Evolutionary conservation across 257 asterid species (phyloP).

Genomic region (Echites panduratus): DNA sequence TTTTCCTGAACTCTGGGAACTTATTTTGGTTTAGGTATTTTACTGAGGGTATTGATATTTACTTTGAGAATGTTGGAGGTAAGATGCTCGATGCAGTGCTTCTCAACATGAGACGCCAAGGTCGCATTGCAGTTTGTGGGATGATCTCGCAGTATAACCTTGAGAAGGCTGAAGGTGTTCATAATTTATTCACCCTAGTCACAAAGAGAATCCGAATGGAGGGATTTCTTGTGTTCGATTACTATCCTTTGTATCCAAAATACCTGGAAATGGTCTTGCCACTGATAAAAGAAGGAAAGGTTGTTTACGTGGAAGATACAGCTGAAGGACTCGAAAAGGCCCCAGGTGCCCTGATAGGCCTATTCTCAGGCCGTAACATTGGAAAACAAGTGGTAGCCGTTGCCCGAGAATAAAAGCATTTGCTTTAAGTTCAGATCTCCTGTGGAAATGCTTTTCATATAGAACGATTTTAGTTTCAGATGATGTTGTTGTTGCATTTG

Average conservation of each 20-base stretch:
- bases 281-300: slow-evolving; percentile 31
- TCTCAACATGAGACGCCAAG: slow-evolving; percentile 33
- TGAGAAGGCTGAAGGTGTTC: slow-evolving; percentile 24
- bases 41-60: slow-evolving; percentile 43
- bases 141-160: slow-evolving; percentile 45
- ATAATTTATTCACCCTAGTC: slow-evolving; percentile 26
- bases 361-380: slow-evolving; percentile 34
- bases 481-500: too few relatives aligned
- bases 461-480: too few relatives aligned
- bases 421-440: too few relatives aligned
- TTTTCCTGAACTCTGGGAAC: neutral
- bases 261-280: slow-evolving; percentile 32
- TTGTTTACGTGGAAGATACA: slow-evolving; percentile 33
- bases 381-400: slow-evolving; percentile 37
- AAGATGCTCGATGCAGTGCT: slow-evolving; percentile 50
- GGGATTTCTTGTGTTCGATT: slow-evolving; percentile 30
- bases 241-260: slow-evolving; percentile 31
- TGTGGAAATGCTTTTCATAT: too few relatives aligned
- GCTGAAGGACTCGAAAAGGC: slow-evolving; percentile 41
- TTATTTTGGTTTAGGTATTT: slow-evolving; percentile 24
- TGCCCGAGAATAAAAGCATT: too few relatives aligned
- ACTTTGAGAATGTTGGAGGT: slow-evolving; percentile 50
- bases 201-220: slow-evolving; percentile 32
- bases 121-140: slow-evolving; percentile 46
- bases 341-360: slow-evolving; percentile 31